A percentile compares a stretch with the other conserved stretches of the same genome.
Conservation (phyloP, 2,329 filamentous ascomycete species). For the Monosporascus sp. region DNA sequence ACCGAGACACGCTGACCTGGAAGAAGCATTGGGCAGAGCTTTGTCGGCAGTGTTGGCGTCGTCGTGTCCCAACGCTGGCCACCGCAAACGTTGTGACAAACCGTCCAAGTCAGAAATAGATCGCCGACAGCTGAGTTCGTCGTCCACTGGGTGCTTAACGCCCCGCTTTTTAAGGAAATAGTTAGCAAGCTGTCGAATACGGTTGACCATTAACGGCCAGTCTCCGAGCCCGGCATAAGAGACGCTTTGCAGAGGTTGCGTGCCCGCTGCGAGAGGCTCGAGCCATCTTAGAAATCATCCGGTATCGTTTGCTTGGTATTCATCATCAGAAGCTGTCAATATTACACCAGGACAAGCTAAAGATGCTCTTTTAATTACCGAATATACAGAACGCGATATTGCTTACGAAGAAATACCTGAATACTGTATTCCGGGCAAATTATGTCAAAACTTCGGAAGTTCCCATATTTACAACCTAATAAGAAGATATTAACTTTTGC, state of each 20-base stretch:
- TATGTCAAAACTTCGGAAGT: slow-evolving; percentile 52
- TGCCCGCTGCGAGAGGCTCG: slow-evolving; percentile 31
- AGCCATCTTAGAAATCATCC: slow-evolving; percentile 51
- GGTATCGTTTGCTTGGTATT: slow-evolving; percentile 50
- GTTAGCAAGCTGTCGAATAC: slow-evolving; percentile 60
- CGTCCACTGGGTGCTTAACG: slow-evolving; percentile 37
- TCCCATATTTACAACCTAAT: slow-evolving; percentile 53
- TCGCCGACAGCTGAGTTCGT: slow-evolving; percentile 59
- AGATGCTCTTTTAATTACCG: slow-evolving; percentile 44
- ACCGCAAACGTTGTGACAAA: slow-evolving; percentile 57
- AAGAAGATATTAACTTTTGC: slow-evolving; percentile 44
- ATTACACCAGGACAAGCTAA: slow-evolving; percentile 45
- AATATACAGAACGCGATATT: slow-evolving; percentile 41
- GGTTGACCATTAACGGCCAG: slow-evolving; percentile 60
- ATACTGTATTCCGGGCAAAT: slow-evolving; percentile 40
- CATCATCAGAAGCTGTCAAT: slow-evolving; percentile 45
- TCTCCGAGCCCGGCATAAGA: slow-evolving; percentile 52
- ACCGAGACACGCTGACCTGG: slow-evolving; percentile 26
- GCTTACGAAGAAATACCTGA: slow-evolving; percentile 40
- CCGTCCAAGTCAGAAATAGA: slow-evolving; percentile 63
- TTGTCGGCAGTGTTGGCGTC: slow-evolving; percentile 24
- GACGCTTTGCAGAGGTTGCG: slow-evolving; percentile 34
- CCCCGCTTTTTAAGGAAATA: slow-evolving; percentile 48
- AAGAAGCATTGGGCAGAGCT: background rate
- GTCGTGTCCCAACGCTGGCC: slow-evolving; percentile 41